Evolutionary conservation across 2,329 filamentous ascomycete genomes (phyloP).

Genomic region (Dothideomycetes sp.): DNA sequence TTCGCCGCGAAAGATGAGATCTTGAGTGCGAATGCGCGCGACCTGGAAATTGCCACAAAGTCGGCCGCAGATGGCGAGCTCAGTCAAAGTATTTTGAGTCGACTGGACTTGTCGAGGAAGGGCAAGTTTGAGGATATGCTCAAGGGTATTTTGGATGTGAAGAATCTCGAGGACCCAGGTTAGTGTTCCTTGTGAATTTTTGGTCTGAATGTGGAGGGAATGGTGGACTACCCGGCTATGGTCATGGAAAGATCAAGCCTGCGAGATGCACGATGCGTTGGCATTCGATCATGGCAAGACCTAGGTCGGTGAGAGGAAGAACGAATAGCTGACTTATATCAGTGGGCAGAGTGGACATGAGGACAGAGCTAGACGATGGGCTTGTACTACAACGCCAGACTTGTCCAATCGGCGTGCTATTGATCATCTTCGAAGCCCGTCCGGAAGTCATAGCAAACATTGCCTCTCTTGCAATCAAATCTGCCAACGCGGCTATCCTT

Average conservation of each 20-base stretch:
- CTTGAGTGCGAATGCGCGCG: constrained; percentile 73
- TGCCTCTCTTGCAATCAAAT: constrained; percentile 89
- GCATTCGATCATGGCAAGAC: too few species aligned
- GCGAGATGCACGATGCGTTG: too few species aligned
- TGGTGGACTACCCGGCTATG: too few species aligned
- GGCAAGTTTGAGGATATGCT: constrained; percentile 99
- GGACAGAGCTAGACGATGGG: constrained; percentile 76
- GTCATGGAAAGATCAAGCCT: too few species aligned
- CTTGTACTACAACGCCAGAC: constrained; percentile 78
- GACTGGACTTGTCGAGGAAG: constrained; percentile 72
- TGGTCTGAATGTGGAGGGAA: background rate
- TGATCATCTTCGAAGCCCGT: constrained; percentile 96
- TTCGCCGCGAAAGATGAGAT: constrained; percentile 59
- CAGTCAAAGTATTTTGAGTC: constrained; percentile 72
- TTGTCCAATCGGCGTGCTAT: constrained; percentile 90
- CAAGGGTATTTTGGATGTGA: constrained; percentile 83
- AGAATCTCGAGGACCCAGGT: constrained; percentile 76
- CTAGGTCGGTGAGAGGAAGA: too few species aligned
- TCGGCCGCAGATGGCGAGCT: constrained; percentile 66
- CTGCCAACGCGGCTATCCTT: constrained; percentile 89
- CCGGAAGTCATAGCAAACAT: constrained; percentile 99
- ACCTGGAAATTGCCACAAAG: constrained; percentile 62
- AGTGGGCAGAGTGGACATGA: constrained; percentile 77
- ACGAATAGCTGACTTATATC: constrained; percentile 18
- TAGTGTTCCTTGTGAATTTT: constrained; percentile 23